Percentiles rank a stretch among this genome's conserved stretches.
phyloP scores from a whole-genome alignment of 345 rosid genomes.

The Tarenaya hassleriana region DNA sequence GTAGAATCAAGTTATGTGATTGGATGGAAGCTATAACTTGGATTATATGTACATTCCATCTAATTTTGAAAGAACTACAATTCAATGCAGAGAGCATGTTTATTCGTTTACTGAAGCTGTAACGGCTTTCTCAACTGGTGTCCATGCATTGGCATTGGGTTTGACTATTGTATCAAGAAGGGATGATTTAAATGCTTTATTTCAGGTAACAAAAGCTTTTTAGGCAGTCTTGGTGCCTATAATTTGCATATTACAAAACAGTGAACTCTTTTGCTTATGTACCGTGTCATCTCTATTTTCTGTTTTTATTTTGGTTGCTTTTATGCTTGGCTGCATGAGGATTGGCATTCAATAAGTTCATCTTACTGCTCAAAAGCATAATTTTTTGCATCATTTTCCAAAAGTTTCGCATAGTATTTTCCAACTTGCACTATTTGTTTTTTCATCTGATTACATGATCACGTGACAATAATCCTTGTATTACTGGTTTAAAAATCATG shows the following conservation, averaged over 20 bases:
- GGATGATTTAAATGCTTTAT: slow-evolving; percentile 53
- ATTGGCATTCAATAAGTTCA: slow-evolving; percentile 11
- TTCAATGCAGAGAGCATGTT: slow-evolving; percentile 60
- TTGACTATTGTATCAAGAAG: slow-evolving; percentile 37
- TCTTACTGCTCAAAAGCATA: slow-evolving; percentile 18
- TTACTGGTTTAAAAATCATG: slow-evolving; percentile 2
- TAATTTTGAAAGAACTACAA: slow-evolving; percentile 18
- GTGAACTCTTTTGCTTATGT: too few relatives aligned
- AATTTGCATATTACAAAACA: too few relatives aligned
- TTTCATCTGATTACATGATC: slow-evolving; percentile 15
- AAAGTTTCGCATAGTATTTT: background rate
- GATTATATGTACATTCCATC: slow-evolving; percentile 16
- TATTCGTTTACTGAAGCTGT: slow-evolving; percentile 46
- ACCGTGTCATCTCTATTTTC: background rate
- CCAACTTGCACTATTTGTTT: background rate
- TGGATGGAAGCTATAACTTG: slow-evolving; percentile 16
- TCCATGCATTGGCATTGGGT: slow-evolving; percentile 53
- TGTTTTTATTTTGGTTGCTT: slow-evolving; percentile 2
- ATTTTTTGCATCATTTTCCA: slow-evolving; percentile 9
- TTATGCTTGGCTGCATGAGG: slow-evolving; percentile 2
- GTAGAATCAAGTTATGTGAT: slow-evolving; percentile 13
- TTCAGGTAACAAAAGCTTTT: slow-evolving; percentile 49
- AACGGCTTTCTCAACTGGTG: slow-evolving; percentile 43
- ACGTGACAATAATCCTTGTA: slow-evolving; percentile 12
- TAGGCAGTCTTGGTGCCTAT: slow-evolving; percentile 17